Conservation (phyloP, 768 basidiomycete genomes). For the Boletus vermiculosoides region DNA sequence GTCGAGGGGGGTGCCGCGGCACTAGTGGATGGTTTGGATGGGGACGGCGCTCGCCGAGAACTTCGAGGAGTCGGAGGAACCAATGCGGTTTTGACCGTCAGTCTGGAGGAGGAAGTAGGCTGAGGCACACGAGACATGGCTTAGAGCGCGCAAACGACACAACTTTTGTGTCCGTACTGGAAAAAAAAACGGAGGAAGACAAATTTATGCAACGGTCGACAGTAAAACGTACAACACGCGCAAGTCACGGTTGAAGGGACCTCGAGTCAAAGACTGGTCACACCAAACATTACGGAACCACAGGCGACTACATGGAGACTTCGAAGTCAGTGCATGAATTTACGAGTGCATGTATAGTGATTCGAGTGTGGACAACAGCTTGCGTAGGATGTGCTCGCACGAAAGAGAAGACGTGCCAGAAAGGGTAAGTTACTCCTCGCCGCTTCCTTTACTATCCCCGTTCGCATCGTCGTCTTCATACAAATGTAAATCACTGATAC, state of each 20-base stretch:
- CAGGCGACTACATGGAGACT: neutral
- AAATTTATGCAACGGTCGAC: neutral
- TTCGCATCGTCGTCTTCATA: conserved; percentile 21
- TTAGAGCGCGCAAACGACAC: neutral
- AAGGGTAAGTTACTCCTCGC: neutral
- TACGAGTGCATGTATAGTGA: neutral
- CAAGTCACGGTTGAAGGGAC: neutral
- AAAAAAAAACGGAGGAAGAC: neutral
- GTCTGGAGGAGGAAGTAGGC: conserved; percentile 28
- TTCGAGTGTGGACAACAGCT: neutral
- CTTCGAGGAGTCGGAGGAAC: conserved; percentile 28
- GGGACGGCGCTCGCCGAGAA: conserved; percentile 33
- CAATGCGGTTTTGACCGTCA: conserved; percentile 30
- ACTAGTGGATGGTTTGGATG: conserved; percentile 30
- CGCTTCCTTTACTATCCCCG: conserved; percentile 5
- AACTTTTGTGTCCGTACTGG: conserved; percentile 7
- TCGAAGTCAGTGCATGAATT: neutral
- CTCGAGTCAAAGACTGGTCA: conserved; percentile 1
- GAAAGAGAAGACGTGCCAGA: neutral
- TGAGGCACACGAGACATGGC: conserved; percentile 44
- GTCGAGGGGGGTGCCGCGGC: conserved; percentile 24
- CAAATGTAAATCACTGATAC: conserved; percentile 14
- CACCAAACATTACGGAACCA: conserved; percentile 22
- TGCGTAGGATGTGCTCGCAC: neutral
- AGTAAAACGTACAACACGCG: conserved; percentile 2